Conservation (phyloP, 164 flowering plant species). For the Magnolia sinica region DNA sequence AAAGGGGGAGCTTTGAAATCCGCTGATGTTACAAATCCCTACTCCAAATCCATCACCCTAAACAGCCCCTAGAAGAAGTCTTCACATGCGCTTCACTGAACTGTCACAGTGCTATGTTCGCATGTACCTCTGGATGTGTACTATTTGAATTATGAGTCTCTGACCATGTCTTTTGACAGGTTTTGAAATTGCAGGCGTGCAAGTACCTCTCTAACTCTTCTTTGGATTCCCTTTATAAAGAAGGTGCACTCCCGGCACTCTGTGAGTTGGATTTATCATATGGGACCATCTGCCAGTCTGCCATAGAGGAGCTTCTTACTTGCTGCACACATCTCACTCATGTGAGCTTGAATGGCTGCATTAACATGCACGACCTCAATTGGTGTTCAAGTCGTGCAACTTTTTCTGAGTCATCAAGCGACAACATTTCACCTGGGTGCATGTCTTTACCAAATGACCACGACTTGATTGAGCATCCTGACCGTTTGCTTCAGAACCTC, state of each 20-base stretch:
- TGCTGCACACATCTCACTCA: conserved; percentile 86
- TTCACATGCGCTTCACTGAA: too few species aligned
- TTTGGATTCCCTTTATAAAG: conserved; percentile 77
- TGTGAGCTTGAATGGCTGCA: conserved; percentile 87
- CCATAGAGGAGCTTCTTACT: conserved; percentile 90
- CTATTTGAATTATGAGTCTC: neutral
- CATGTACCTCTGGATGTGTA: too few species aligned
- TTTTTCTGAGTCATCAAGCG: conserved; percentile 23
- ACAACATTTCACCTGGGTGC: conserved; percentile 13
- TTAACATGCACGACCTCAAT: conserved; percentile 89
- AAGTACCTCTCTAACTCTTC: conserved; percentile 80
- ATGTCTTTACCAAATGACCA: conserved; percentile 19
- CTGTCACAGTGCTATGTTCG: too few species aligned
- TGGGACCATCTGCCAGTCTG: conserved; percentile 78
- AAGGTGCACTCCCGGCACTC: conserved; percentile 74
- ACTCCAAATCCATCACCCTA: too few species aligned
- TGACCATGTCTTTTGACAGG: conserved; percentile 34
- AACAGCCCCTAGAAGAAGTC: too few species aligned
- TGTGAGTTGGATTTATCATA: conserved; percentile 86
- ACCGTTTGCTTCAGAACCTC: conserved; percentile 70
- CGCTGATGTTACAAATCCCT: too few species aligned
- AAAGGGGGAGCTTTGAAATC: too few species aligned
- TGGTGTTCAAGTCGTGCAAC: conserved; percentile 48
- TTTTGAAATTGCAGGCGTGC: conserved; percentile 95
- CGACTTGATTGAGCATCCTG: conserved; percentile 35